Conservation (phyloP, 2,329 filamentous ascomycete species). For the Hypoxylon sp. region DNA sequence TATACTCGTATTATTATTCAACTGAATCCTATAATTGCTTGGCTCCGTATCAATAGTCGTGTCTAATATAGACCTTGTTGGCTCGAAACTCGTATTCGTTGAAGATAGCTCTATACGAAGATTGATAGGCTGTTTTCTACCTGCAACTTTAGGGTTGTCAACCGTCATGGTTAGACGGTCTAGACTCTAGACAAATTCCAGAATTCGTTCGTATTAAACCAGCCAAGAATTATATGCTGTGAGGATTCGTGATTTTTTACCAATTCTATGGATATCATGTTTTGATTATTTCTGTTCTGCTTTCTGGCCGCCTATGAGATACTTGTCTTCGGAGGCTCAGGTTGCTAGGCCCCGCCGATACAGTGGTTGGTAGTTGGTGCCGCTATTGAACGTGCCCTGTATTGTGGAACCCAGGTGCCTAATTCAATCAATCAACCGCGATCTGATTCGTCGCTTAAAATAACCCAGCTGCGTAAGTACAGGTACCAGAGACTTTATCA, state of each 20-base stretch:
- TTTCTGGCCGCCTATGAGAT: background rate
- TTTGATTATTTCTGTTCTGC: background rate
- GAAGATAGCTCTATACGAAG: conserved; percentile 20
- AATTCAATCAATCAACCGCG: conserved; percentile 21
- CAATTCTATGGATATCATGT: background rate
- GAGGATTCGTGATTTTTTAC: background rate
- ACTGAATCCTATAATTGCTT: background rate
- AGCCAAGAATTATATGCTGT: background rate
- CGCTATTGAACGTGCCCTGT: conserved; percentile 17
- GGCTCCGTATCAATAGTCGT: background rate
- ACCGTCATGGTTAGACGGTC: conserved; percentile 29
- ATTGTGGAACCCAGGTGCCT: conserved; percentile 19
- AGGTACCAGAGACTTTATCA: conserved; percentile 32
- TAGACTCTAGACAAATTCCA: conserved; percentile 28
- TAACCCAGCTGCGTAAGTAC: conserved; percentile 28
- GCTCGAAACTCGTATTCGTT: conserved; percentile 26
- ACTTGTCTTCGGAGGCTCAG: conserved; percentile 4
- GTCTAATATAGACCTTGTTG: background rate
- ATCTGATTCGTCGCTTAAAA: conserved; percentile 41
- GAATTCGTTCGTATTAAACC: conserved; percentile 16
- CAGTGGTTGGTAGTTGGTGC: background rate
- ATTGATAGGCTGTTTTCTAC: conserved; percentile 17
- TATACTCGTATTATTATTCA: background rate
- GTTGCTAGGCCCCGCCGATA: conserved; percentile 8
- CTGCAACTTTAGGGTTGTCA: conserved; percentile 15